Conservation (phyloP, 176 grass and related monocot genomes). For the Tillandsia fasciculata region DNA sequence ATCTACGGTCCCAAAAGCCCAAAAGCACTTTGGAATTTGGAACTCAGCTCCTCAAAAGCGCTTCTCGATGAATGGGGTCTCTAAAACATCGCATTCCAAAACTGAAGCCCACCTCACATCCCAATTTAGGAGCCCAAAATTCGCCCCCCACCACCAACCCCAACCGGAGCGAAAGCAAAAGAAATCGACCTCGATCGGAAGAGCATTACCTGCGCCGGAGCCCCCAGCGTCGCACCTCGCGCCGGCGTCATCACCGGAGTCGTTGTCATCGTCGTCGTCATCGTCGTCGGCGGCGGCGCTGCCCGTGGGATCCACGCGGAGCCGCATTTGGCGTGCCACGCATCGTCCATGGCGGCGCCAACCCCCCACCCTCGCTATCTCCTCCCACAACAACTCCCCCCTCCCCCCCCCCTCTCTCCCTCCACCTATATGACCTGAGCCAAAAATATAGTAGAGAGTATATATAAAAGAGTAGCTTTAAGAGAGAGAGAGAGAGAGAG, state of each 20-base stretch:
- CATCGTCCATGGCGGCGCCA: slow-evolving; percentile 28
- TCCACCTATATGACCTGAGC: background rate
- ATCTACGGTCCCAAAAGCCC: too few relatives aligned
- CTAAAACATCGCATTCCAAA: too few relatives aligned
- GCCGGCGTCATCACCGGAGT: background rate
- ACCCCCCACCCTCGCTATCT: background rate
- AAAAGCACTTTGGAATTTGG: too few relatives aligned
- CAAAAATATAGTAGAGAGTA: background rate
- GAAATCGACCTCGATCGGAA: slow-evolving; percentile 1
- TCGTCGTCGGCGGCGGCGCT: slow-evolving; percentile 3
- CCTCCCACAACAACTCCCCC: background rate
- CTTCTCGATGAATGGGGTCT: too few relatives aligned
- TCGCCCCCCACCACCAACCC: background rate
- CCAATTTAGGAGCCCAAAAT: too few relatives aligned
- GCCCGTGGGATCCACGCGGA: background rate
- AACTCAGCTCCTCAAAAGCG: too few relatives aligned
- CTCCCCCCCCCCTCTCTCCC: background rate
- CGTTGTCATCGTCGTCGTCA: background rate
- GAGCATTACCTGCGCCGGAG: slow-evolving; percentile 5
- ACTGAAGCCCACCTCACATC: too few relatives aligned
- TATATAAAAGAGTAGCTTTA: background rate
- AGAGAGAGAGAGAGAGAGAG: background rate
- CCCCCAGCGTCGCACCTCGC: slow-evolving; percentile 11
- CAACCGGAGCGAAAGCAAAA: background rate
- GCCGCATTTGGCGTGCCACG: slow-evolving; percentile 35